Evolutionary conservation across 164 flowering plant species (phyloP).

Genomic region (Berberis vulgaris): DNA sequence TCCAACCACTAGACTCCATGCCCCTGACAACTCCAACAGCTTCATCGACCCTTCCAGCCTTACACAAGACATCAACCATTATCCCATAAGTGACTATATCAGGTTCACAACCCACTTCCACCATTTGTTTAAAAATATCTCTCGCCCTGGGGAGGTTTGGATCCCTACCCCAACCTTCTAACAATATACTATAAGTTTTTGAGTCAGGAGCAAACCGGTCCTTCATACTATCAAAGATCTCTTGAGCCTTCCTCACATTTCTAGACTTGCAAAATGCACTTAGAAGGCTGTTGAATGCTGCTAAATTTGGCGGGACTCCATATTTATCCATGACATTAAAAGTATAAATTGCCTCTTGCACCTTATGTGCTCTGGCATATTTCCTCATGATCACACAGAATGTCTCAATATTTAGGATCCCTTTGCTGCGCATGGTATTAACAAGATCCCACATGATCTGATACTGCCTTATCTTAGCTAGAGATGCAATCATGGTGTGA

Average conservation of each 20-base stretch:
- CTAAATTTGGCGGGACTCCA: conserved; percentile 49
- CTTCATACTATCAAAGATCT: conserved; percentile 66
- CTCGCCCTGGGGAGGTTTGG: conserved; percentile 82
- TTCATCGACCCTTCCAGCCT: conserved; percentile 69
- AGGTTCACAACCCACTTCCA: conserved; percentile 50
- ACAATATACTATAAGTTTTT: conserved; percentile 72
- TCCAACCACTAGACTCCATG: conserved; percentile 46
- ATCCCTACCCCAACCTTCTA: conserved; percentile 83
- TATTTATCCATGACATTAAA: conserved; percentile 81
- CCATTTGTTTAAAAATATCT: conserved; percentile 66
- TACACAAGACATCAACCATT: conserved; percentile 90
- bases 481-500: conserved; percentile 69
- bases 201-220: conserved; percentile 57
- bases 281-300: conserved; percentile 71
- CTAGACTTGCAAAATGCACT: conserved; percentile 81
- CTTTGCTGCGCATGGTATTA: conserved; percentile 49
- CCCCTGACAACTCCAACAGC: conserved; percentile 51
- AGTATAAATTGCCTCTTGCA: conserved; percentile 73
- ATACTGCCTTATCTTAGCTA: conserved; percentile 82
- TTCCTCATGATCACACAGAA: conserved; percentile 79
- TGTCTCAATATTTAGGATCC: conserved; percentile 64
- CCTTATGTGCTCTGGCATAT: conserved; percentile 71
- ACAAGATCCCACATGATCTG: conserved; percentile 89
- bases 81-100: conserved; percentile 89
- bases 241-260: conserved; percentile 89